phyloP scores from a whole-genome alignment of 371 early-diverging fungal genomes.

The Homolaphlyctis polyrhiza region DNA sequence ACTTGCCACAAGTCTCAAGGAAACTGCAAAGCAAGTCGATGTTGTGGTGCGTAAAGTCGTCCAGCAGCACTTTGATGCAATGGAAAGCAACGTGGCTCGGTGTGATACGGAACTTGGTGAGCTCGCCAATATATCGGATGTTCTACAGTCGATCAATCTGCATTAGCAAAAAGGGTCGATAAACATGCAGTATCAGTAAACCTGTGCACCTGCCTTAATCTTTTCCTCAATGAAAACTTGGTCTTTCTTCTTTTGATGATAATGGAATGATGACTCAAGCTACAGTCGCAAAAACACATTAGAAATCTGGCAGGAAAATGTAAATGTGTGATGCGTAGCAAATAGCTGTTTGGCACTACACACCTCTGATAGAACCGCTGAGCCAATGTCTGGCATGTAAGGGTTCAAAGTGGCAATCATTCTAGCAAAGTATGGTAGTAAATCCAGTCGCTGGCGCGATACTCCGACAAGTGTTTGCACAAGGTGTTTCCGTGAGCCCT shows the following conservation, averaged over 20 bases:
- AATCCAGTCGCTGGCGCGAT: constrained; percentile 73
- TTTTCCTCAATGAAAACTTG: constrained; percentile 67
- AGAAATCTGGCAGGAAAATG: background rate
- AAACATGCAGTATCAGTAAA: background rate
- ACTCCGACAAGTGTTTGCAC: constrained; percentile 66
- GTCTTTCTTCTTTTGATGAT: constrained; percentile 61
- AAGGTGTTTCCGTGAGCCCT: constrained; percentile 69
- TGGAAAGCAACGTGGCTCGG: constrained; percentile 78
- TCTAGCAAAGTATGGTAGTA: constrained; percentile 87
- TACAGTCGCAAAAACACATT: constrained; percentile 16
- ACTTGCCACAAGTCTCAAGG: constrained; percentile 89
- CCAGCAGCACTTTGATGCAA: constrained; percentile 74
- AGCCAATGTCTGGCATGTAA: constrained; percentile 82
- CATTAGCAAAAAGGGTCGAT: background rate
- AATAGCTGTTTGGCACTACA: background rate
- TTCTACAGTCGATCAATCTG: constrained; percentile 37
- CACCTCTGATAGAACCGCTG: constrained; percentile 57
- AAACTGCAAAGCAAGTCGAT: constrained; percentile 80
- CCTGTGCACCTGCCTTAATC: constrained; percentile 47
- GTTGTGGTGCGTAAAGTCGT: constrained; percentile 75
- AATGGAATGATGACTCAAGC: constrained; percentile 74
- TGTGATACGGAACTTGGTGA: constrained; percentile 85
- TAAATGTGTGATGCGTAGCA: background rate
- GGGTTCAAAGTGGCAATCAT: constrained; percentile 80
- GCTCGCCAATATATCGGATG: constrained; percentile 81